Evolutionary conservation across 208 protist genomes (phyloP), one percentile per base, ranked within the genome.

Genomic region (Lotmaria passim): DNA sequence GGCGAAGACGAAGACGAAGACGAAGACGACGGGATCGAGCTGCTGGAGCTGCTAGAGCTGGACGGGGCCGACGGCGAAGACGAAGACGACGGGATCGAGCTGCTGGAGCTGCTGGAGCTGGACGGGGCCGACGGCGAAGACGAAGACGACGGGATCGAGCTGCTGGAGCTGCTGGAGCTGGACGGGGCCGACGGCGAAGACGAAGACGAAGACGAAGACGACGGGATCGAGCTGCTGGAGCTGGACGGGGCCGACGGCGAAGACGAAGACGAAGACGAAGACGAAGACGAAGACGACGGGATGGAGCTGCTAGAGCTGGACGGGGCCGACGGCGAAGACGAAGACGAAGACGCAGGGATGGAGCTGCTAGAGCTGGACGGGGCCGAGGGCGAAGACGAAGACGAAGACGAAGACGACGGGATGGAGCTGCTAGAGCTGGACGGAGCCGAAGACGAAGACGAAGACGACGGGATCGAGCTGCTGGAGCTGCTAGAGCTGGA

Each of bases 401-500:
- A 59, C 34, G 0, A 47, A 34, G 14, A 57, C 50, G 48, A 33
- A 0, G 24, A 31, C 48, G 19, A 23, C 0, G 44, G n/a, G 14
- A 19, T n/a, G n/a, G n/a, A n/a, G n/a, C n/a, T n/a, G n/a, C n/a
- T n/a, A n/a, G n/a, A 50, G 48, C 10, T 38, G 51, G 19, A 68
- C 36, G 38, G 14, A 19, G 23, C 12, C 47, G 19, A 39, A 1
- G 15, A 59, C 34, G 0, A 47, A 34, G 14, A 57, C 50, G 48
- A 33, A 0, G 24, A 31, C 48, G 19, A 23, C 0, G 44, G n/a
- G 14, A 19, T n/a, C n/a, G n/a, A n/a, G n/a, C n/a, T n/a, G n/a
- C n/a, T n/a, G n/a, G n/a, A 50, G 48, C 10, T 38, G 51, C 51
- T 39, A 14, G 30, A 24, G 51, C 38, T n/a, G n/a, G 19, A 68